Conservation (phyloP, 306 rosid genomes). For the Medicago truncatula region DNA sequence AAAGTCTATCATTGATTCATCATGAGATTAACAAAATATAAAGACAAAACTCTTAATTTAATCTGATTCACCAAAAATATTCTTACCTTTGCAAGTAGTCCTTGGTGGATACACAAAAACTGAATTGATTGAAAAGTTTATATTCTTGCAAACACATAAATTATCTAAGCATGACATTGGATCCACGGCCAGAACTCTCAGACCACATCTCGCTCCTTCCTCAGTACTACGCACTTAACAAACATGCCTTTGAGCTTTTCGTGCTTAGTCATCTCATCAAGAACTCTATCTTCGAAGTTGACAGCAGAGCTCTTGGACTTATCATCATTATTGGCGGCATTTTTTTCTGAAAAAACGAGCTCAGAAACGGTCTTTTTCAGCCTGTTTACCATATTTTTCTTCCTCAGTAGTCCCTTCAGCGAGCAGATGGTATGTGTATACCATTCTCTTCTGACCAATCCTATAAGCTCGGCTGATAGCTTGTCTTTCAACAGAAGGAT, state of each 20-base stretch:
- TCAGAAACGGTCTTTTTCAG: slow-evolving; percentile 46
- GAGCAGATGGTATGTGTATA: too few relatives aligned
- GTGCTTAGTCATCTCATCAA: slow-evolving; percentile 42
- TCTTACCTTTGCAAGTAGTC: background rate
- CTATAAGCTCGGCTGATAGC: too few relatives aligned
- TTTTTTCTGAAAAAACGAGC: slow-evolving; percentile 38
- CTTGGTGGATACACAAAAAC: background rate
- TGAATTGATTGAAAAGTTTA: background rate
- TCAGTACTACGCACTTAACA: slow-evolving; percentile 20
- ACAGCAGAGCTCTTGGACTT: background rate
- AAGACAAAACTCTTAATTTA: too few relatives aligned
- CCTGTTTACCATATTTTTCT: too few relatives aligned
- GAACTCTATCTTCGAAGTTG: slow-evolving; percentile 37
- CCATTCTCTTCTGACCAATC: too few relatives aligned
- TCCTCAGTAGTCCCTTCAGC: too few relatives aligned
- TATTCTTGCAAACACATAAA: background rate
- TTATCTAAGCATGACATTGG: too few relatives aligned
- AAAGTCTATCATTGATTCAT: background rate
- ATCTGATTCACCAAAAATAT: too few relatives aligned
- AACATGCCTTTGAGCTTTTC: slow-evolving; percentile 45
- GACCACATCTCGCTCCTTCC: slow-evolving; percentile 25
- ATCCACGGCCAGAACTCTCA: too few relatives aligned
- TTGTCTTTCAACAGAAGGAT: too few relatives aligned
- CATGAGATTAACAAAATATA: background rate
- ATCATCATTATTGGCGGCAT: slow-evolving; percentile 2